Percentiles rank a stretch among this genome's conserved stretches.
phyloP scores from a whole-genome alignment of 495 filamentous ascomycete genomes.

The Penicillium longicatenatum region DNA sequence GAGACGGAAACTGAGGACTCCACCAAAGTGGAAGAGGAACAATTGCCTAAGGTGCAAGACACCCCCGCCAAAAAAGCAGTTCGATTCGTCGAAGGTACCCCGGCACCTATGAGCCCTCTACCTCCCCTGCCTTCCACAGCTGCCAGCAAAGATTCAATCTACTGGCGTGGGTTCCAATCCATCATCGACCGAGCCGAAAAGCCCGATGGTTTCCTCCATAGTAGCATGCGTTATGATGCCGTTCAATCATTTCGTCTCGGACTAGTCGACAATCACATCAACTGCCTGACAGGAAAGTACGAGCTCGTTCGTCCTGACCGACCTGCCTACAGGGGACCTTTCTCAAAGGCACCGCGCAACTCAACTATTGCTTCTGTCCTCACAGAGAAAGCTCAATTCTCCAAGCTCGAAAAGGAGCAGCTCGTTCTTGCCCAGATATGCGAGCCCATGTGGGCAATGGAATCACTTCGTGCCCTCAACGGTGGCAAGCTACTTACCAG shows the following conservation, averaged over 20 bases:
- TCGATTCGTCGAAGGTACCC: constrained; percentile 64
- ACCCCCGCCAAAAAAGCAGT: constrained; percentile 67
- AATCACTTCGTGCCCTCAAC: constrained; percentile 73
- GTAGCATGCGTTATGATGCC: constrained; percentile 83
- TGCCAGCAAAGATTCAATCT: constrained; percentile 72
- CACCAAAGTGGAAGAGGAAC: constrained; percentile 16
- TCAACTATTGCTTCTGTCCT: constrained; percentile 43
- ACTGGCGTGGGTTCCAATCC: constrained; percentile 85
- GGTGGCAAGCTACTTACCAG: constrained; percentile 79
- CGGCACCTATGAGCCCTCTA: constrained; percentile 37
- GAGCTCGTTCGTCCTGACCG: constrained; percentile 54
- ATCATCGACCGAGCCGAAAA: constrained; percentile 58
- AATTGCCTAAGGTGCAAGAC: constrained; percentile 10
- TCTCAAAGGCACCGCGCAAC: constrained; percentile 56
- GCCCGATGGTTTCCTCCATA: constrained; percentile 79
- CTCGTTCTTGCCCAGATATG: constrained; percentile 76
- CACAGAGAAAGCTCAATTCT: constrained; percentile 50
- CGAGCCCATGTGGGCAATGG: constrained; percentile 77
- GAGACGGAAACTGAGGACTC: constrained; percentile 39
- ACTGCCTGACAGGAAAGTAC: constrained; percentile 77
- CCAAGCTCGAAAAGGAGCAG: constrained; percentile 70
- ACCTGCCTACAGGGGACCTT: constrained; percentile 51
- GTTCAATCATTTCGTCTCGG: constrained; percentile 78
- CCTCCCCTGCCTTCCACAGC: constrained; percentile 36
- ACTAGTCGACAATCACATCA: constrained; percentile 62